Base-by-base conservation (phyloP, 441 rosid genomes). In the Raphanus hybrid region DNA sequence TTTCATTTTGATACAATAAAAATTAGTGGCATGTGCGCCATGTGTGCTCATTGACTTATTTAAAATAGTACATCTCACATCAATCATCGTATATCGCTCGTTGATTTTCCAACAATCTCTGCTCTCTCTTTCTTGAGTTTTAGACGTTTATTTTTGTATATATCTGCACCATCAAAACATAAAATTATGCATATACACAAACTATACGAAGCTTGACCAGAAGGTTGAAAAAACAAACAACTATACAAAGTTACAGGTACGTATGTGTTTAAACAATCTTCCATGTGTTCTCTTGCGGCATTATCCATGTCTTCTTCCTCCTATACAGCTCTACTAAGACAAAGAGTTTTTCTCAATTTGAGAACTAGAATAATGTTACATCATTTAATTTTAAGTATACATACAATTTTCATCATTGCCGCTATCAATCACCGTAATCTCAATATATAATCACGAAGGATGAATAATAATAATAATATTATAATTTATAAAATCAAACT, bases 1-100 rank as follows among this genome's bases (percentile, higher is more conserved):
- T 71, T 65, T 43, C 34, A 12, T 27, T 61, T 67, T 70, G 20
- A 8, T 32, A 23, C 8, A 64, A 48, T 37, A 55, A 57, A 77
- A 70, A 16, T 9, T 39, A 73, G 75, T 67, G 77, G 70, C 81
- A 78, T 78, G 77, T 78, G 77, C 62, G 74, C 77, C 70, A 61
- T 78, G 81, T 78, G 78, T 62, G 69, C 60, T 29, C 66, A 37
- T 68, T 73, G 74, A 73, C 81, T 67, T 29, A 39, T 62, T 48
- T 23, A 39, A 3, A 43, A 43, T 10, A 10, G n/a, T 43, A 43
- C n/a, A 39, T 39, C 45, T 39, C 45, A 3, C 45, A 39, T 71
- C 76, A 65, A 77, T 71, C 81, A 65, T 77, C 73, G 73, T 72
- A 71, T 71, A 66, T 50, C 43, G 63, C 73, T 48, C 69, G 27